Evolutionary conservation across 768 basidiomycete genomes (phyloP).

Genomic region (Rhizopogon roseolus): DNA sequence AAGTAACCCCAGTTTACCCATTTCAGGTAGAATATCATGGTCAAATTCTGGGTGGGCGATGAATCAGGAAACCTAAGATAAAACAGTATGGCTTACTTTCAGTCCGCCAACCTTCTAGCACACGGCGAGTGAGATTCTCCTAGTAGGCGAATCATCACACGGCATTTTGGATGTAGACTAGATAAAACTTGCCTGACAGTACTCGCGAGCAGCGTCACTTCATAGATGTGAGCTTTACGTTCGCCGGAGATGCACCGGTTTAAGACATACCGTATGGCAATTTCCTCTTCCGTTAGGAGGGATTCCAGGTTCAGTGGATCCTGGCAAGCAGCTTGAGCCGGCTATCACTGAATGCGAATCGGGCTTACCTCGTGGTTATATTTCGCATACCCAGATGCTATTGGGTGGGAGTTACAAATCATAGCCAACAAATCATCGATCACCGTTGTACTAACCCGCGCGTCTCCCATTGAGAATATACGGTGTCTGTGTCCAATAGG

Average conservation of each 20-base stretch:
- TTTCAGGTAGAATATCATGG: slow-evolving; percentile 71
- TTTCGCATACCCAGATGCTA: slow-evolving; percentile 8
- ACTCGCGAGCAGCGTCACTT: slow-evolving; percentile 75
- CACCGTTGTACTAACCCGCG: no score
- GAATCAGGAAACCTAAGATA: background rate
- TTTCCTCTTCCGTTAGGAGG: slow-evolving; percentile 36
- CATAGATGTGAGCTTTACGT: background rate
- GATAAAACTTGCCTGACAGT: slow-evolving; percentile 63
- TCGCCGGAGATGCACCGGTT: background rate
- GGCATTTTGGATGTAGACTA: background rate
- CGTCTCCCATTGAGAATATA: background rate
- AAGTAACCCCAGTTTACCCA: slow-evolving; percentile 88
- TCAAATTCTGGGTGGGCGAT: slow-evolving; percentile 58
- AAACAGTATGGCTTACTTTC: slow-evolving; percentile 51
- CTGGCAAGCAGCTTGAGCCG: background rate
- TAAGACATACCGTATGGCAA: slow-evolving; percentile 68
- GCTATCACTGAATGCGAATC: no score
- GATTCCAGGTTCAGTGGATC: no score
- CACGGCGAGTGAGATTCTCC: slow-evolving; percentile 83
- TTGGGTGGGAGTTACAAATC: no score
- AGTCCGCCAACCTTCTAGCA: slow-evolving; percentile 81
- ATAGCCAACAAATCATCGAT: no score
- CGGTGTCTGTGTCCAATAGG: background rate
- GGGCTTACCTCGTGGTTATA: no score
- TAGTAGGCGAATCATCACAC: slow-evolving; percentile 24